phyloP scores from a whole-genome alignment of 163 green algal genomes.

The Coccomyxa subellipsoidea region DNA sequence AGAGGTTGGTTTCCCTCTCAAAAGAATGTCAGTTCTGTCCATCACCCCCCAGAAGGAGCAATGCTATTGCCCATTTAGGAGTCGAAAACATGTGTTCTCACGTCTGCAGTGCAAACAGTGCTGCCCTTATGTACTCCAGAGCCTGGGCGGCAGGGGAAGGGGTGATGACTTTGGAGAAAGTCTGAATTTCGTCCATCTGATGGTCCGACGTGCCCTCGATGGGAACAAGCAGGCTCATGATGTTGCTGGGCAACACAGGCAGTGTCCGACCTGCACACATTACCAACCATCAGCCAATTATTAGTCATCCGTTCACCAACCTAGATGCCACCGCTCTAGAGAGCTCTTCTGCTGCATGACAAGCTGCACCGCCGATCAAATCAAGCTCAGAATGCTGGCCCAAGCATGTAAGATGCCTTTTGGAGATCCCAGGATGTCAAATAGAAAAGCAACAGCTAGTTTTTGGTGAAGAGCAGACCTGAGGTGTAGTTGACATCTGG shows the following conservation, averaged over 20 bases:
- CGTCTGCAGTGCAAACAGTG: neutral
- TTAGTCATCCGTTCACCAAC: neutral
- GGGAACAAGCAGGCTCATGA: conserved; percentile 4
- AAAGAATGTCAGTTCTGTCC: too few relatives aligned
- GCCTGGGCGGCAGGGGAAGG: neutral
- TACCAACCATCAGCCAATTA: neutral
- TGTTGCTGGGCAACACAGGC: neutral
- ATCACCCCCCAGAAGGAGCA: too few relatives aligned
- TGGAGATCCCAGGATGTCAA: neutral
- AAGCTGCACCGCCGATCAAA: neutral
- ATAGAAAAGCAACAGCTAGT: neutral
- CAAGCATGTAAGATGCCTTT: neutral
- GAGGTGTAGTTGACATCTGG: conserved; percentile 3
- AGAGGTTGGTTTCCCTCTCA: too few relatives aligned
- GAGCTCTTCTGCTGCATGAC: neutral
- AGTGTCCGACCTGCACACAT: neutral
- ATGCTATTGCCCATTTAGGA: too few relatives aligned
- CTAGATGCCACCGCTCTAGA: neutral
- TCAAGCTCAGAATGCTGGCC: neutral
- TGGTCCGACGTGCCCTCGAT: neutral
- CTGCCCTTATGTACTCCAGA: neutral
- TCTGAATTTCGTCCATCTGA: neutral
- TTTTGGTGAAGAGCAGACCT: neutral
- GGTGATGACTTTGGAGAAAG: neutral
- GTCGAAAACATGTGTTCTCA: neutral